Conservation (phyloP, 352 stramenopile genomes). For the Globisporangium uncinulatum region DNA sequence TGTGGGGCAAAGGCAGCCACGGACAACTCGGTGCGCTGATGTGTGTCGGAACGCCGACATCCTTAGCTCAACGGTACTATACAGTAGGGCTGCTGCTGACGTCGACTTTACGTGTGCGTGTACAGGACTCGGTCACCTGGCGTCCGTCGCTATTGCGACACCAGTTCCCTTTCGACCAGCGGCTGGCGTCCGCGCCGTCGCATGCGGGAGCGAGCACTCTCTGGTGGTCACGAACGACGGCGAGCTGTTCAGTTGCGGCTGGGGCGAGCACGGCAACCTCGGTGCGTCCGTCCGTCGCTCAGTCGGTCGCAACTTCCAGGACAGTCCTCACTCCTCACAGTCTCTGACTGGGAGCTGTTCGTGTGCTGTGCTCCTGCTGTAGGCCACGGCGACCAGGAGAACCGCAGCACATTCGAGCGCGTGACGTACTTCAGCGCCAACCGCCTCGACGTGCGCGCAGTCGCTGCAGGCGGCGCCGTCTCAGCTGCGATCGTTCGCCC, state of each 20-base stretch:
- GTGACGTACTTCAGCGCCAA: conserved; percentile 42
- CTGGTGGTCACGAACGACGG: conserved; percentile 46
- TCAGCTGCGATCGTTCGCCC: conserved; percentile 39
- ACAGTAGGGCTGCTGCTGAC: background rate
- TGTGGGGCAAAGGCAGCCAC: conserved; percentile 77
- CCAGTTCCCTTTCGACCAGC: conserved; percentile 21
- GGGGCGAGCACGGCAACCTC: conserved; percentile 82
- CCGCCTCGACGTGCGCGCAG: conserved; percentile 22
- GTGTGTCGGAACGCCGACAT: background rate
- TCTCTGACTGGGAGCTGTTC: too few relatives aligned
- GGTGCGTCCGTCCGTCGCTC: conserved; percentile 27
- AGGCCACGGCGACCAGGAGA: conserved; percentile 60
- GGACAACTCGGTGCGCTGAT: conserved; percentile 46
- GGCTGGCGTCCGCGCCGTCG: conserved; percentile 27
- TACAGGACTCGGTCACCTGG: background rate
- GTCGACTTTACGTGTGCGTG: background rate
- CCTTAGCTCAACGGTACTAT: background rate
- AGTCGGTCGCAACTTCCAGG: background rate
- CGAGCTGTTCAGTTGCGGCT: conserved; percentile 72
- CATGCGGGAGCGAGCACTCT: conserved; percentile 71
- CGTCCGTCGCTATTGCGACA: background rate
- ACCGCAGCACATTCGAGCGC: conserved; percentile 25
- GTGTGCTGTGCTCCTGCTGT: background rate
- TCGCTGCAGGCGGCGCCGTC: conserved; percentile 53
- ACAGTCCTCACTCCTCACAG: too few relatives aligned